Percentiles rank a stretch among this genome's conserved stretches.
Evolutionary conservation across 805 yeast species (phyloP).

Genomic region (Metschnikowia amazonensis): DNA sequence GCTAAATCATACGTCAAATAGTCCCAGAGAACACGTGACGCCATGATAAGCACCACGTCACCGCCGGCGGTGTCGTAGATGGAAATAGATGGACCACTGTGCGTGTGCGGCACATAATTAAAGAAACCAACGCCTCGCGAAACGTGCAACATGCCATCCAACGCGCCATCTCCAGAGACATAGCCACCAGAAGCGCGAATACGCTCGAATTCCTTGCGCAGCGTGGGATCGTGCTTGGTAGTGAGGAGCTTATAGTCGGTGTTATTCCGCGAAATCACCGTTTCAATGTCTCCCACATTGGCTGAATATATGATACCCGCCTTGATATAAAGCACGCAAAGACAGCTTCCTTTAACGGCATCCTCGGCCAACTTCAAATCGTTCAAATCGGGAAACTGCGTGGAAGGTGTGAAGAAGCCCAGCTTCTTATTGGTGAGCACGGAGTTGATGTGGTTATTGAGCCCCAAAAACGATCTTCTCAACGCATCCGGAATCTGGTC

Average conservation of each 20-base stretch:
- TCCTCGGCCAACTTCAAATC: constrained; percentile 62
- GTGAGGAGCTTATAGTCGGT: constrained; percentile 78
- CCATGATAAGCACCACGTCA: constrained; percentile 84
- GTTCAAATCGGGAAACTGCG: constrained; percentile 40
- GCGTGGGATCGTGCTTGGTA: constrained; percentile 79
- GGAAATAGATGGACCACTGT: constrained; percentile 79
- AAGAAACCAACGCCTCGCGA: constrained; percentile 92
- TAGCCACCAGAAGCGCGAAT: constrained; percentile 89
- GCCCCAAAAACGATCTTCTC: constrained; percentile 70
- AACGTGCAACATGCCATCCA: constrained; percentile 78
- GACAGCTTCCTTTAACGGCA: constrained; percentile 76
- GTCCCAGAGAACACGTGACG: constrained; percentile 84
- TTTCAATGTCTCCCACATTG: constrained; percentile 87
- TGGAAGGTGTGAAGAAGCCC: constrained; percentile 35
- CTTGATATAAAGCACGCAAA: constrained; percentile 73
- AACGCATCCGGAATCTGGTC: constrained; percentile 69
- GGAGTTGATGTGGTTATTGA: constrained; percentile 80
- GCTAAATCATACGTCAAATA: constrained; percentile 77
- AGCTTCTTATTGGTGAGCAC: constrained; percentile 44
- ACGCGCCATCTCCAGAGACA: constrained; percentile 77
- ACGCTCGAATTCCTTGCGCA: constrained; percentile 72
- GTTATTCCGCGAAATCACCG: constrained; percentile 69
- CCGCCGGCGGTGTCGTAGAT: constrained; percentile 55
- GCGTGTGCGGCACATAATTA: constrained; percentile 80
- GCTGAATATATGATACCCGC: constrained; percentile 73